Evolutionary conservation across 768 basidiomycete species (phyloP).

Genomic region (Pleurotus cornucopiae): DNA sequence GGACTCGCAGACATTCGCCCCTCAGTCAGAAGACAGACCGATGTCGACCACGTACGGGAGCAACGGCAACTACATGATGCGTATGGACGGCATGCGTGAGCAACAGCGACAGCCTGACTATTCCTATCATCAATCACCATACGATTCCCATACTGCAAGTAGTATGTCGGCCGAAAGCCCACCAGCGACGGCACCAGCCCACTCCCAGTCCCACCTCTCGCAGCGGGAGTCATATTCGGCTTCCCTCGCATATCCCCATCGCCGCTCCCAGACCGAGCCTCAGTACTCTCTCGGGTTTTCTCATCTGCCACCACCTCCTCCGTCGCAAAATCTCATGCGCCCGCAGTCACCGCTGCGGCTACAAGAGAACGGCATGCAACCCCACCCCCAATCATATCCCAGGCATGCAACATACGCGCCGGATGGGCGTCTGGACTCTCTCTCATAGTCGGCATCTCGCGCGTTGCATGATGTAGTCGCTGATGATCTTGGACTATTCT

Average conservation of each 20-base stretch:
- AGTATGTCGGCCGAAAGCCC: slow-evolving; percentile 36
- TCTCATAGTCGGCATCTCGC: slow-evolving; percentile 32
- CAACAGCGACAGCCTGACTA: slow-evolving; percentile 42
- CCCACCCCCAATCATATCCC: slow-evolving; percentile 25
- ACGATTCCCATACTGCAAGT: slow-evolving; percentile 34
- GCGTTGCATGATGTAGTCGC: slow-evolving; percentile 8
- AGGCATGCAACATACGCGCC: slow-evolving; percentile 33
- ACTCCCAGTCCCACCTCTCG: slow-evolving; percentile 31
- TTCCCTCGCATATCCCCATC: slow-evolving; percentile 39
- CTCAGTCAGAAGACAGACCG: slow-evolving; percentile 48
- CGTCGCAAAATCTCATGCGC: slow-evolving; percentile 33
- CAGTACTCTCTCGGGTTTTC: slow-evolving; percentile 43
- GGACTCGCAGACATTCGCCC: slow-evolving; percentile 32
- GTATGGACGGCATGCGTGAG: slow-evolving; percentile 27
- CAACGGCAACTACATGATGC: slow-evolving; percentile 36
- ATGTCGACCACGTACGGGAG: slow-evolving; percentile 42
- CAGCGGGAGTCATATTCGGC: slow-evolving; percentile 27
- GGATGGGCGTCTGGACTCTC: slow-evolving; percentile 43
- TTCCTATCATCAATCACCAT: slow-evolving; percentile 48
- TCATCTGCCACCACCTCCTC: slow-evolving; percentile 43
- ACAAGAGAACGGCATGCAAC: slow-evolving; percentile 25
- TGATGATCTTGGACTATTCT: slow-evolving; percentile 9
- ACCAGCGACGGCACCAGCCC: slow-evolving; percentile 35
- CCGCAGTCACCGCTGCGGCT: slow-evolving; percentile 39
- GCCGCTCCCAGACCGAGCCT: slow-evolving; percentile 56